Base-by-base conservation (phyloP, 257 asterid genomes). In the Solanum rostratum region DNA sequence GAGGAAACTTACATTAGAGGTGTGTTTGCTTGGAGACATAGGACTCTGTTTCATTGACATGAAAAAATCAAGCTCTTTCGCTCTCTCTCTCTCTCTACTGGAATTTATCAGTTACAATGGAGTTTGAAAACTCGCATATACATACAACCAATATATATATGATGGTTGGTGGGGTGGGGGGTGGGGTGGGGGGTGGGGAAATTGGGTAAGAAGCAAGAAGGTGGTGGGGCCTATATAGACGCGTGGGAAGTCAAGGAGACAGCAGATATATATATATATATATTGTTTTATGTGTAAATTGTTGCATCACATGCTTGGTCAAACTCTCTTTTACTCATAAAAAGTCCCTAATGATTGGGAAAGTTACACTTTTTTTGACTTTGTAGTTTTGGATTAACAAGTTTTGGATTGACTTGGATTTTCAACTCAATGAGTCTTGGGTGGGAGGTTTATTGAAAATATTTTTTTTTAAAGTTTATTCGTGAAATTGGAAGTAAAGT, bases 1-100 rank as follows among this genome's bases (percentile, higher is more conserved):
- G 62, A n/a, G 69, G 3, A 9, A 82, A 59, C 90, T 39, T 88
- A 90, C 92, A 84, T 87, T 78, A 83, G 85, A 83, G 65, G 62
- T 83, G 82, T 81, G 78, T 84, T 86, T 87, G 90, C 87, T 88
- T 19, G 91, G 90, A 71, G 90, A 87, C 92, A 90, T 91, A 37
- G 87, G 55, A 86, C 76, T 66, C 82, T 88, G 83, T 63, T 87
- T 84, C 82, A 83, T 83, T 24, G 80, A 83, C 37, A 63, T 59
- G 65, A 46, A 46, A 63, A 57, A 70, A 37, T 11, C 85, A 22
- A 82, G 19, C 53, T 16, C 45, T 24, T 45, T 13, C n/a, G 6
- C 33, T 59, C 43, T 60, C 79, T 63, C 1, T 82, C 63, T 27
- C 45, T 27, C 85, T 63, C 49, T 30, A 60, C 85, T 49, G 60